phyloP scores from a whole-genome alignment of 257 asterid genomes.

The Echites panduratus region DNA sequence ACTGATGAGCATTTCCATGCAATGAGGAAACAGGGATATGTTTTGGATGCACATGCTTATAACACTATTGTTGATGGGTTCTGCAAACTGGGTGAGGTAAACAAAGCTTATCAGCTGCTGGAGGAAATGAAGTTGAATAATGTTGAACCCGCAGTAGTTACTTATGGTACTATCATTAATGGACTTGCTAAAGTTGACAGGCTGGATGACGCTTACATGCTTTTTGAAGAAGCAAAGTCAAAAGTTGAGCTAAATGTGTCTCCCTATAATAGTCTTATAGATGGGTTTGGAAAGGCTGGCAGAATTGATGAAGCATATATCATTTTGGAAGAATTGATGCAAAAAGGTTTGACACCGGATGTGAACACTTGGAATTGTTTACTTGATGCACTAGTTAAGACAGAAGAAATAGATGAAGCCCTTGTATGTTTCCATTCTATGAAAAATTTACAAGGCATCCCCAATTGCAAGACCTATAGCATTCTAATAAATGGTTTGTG shows the following conservation, averaged over 20 bases:
- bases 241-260: constrained; percentile 46
- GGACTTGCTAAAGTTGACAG: constrained; percentile 87
- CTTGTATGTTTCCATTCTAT: constrained; percentile 80
- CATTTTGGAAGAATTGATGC: constrained; percentile 85
- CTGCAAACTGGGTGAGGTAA: constrained; percentile 74
- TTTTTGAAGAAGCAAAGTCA: constrained; percentile 92
- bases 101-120: constrained; percentile 80
- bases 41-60: constrained; percentile 67
- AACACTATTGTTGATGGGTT: constrained; percentile 79
- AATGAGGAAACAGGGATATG: constrained; percentile 73
- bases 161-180: constrained; percentile 76
- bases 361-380: constrained; percentile 87
- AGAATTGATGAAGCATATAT: constrained; percentile 89
- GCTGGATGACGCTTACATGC: constrained; percentile 90
- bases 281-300: constrained; percentile 85
- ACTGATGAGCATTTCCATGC: constrained; percentile 61
- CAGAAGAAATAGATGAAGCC: constrained; percentile 84
- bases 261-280: constrained; percentile 72
- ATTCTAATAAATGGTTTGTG: constrained; percentile 77
- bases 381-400: constrained; percentile 81
- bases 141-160: constrained; percentile 59
- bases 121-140: constrained; percentile 86
- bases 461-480: constrained; percentile 52
- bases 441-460: constrained; percentile 63
- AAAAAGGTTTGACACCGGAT: constrained; percentile 53